Conservation (phyloP, 1,284 basidiomycete genomes). For the Naganishia sp. region DNA sequence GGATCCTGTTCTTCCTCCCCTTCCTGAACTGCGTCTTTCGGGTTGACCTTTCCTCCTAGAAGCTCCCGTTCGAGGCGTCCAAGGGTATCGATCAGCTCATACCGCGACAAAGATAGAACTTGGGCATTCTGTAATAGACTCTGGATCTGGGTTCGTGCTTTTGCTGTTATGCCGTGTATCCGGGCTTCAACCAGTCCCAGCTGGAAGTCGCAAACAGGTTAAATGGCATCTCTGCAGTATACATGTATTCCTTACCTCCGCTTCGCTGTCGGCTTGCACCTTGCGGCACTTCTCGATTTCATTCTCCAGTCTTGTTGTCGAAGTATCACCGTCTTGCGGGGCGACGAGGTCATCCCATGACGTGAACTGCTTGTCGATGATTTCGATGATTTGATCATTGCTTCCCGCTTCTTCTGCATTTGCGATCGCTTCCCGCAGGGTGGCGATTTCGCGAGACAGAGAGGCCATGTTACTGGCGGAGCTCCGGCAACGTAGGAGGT, state of each 20-base stretch:
- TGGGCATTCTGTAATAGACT: slow-evolving; percentile 63
- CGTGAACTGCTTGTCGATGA: neutral
- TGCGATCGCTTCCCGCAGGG: slow-evolving; percentile 1
- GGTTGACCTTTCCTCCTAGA: slow-evolving; percentile 11
- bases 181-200: slow-evolving; percentile 2
- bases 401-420: neutral
- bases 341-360: slow-evolving; percentile 11
- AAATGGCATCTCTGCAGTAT: neutral
- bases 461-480: neutral
- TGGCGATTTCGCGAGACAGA: slow-evolving; percentile 2
- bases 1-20: neutral
- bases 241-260: neutral
- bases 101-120: slow-evolving; percentile 70
- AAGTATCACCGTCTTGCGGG: too few relatives aligned
- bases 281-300: slow-evolving; percentile 4
- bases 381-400: neutral
- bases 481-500: neutral
- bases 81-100: slow-evolving; percentile 57
- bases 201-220: neutral
- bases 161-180: slow-evolving; percentile 41
- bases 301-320: slow-evolving; percentile 1
- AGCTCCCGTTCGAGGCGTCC: slow-evolving; percentile 43
- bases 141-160: slow-evolving; percentile 40
- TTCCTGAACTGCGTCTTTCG: neutral
- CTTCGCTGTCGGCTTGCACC: slow-evolving; percentile 8